Conservation (phyloP, 805 yeast species). For the Barnettozyma populi region DNA sequence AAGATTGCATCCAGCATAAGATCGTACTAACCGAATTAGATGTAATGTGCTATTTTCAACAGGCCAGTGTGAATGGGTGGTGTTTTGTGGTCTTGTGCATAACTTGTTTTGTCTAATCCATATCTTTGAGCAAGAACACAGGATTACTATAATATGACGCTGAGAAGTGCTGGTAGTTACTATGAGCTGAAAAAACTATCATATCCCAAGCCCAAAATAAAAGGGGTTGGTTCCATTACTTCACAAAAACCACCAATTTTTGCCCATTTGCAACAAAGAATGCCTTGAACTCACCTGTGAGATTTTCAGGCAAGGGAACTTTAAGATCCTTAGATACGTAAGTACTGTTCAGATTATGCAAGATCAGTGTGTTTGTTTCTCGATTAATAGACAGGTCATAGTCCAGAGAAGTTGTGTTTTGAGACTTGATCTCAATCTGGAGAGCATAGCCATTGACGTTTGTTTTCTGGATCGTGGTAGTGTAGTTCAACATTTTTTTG, state of each 20-base stretch:
- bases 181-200: no score
- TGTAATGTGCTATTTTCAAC: no score
- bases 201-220: no score
- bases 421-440: slow-evolving; percentile 32
- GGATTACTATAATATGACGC: no score
- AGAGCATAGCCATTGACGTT: slow-evolving; percentile 28
- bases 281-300: slow-evolving; percentile 21
- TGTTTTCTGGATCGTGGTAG: slow-evolving; percentile 25
- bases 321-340: slow-evolving; percentile 24
- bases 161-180: no score
- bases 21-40: no score
- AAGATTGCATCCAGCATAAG: no score
- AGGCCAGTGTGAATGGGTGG: no score
- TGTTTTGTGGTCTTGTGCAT: no score
- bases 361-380: slow-evolving; percentile 25
- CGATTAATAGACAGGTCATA: slow-evolving; percentile 29
- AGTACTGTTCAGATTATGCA: slow-evolving; percentile 27
- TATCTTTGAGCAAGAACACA: no score
- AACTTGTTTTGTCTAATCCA: no score
- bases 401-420: slow-evolving; percentile 29
- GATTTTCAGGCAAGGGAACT: slow-evolving; percentile 34
- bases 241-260: slow-evolving; percentile 28
- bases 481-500: slow-evolving; percentile 20
- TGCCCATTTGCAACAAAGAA: slow-evolving; percentile 27
- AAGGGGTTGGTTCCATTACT: slow-evolving; percentile 7